Conservation (phyloP, 768 basidiomycete genomes). For the Cystofilobasidium capitatum region DNA sequence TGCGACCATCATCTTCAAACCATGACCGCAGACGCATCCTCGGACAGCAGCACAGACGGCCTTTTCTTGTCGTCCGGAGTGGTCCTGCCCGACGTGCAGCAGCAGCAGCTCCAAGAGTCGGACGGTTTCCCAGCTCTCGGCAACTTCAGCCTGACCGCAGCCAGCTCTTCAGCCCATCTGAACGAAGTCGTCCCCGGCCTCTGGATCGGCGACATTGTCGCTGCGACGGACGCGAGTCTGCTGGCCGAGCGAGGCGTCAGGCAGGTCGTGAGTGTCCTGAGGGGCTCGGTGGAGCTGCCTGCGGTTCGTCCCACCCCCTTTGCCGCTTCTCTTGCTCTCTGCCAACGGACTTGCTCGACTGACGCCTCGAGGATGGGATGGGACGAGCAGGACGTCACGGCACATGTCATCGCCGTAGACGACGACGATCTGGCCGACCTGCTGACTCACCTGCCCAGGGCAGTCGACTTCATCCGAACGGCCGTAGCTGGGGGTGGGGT, state of each 20-base stretch:
- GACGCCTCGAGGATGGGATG: background rate
- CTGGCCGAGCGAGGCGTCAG: slow-evolving; percentile 65
- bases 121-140: background rate
- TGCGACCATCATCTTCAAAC: too few relatives aligned
- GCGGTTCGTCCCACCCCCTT: background rate
- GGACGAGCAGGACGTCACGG: background rate
- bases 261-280: slow-evolving; percentile 63
- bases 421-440: slow-evolving; percentile 16
- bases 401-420: slow-evolving; percentile 14
- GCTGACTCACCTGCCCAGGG: slow-evolving; percentile 12
- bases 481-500: slow-evolving; percentile 54
- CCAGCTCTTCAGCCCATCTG: slow-evolving; percentile 43
- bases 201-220: slow-evolving; percentile 74
- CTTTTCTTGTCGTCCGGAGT: too few relatives aligned
- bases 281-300: slow-evolving; percentile 31
- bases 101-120: background rate
- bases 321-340: background rate
- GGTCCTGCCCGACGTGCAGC: too few relatives aligned
- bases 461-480: slow-evolving; percentile 11
- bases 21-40: too few relatives aligned
- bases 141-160: background rate
- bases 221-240: slow-evolving; percentile 53
- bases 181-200: slow-evolving; percentile 68
- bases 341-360: background rate
- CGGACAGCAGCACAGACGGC: too few relatives aligned